Conservation (phyloP, 257 asterid genomes). For the Solanum infundibuliforme region DNA sequence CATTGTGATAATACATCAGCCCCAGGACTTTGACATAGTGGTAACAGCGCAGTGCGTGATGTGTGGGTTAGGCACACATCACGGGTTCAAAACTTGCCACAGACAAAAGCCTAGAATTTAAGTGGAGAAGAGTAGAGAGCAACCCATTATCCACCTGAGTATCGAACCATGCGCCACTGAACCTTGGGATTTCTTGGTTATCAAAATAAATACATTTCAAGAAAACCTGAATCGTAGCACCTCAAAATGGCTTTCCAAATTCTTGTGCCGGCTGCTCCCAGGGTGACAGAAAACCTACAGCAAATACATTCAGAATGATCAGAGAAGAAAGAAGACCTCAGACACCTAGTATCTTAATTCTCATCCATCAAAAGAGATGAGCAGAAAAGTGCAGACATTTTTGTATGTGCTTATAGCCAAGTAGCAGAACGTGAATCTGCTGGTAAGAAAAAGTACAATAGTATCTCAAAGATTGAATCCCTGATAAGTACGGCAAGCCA, state of each 20-base stretch:
- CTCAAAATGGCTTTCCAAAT: constrained; percentile 44
- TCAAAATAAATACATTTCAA: background rate
- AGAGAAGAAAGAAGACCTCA: constrained; percentile 7
- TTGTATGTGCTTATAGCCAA: background rate
- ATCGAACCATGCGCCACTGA: background rate
- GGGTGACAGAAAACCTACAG: constrained; percentile 33
- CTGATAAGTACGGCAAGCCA: background rate
- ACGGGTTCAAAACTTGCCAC: background rate
- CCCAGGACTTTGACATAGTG: background rate
- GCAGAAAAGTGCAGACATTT: background rate
- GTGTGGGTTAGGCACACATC: background rate
- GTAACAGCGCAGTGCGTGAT: background rate
- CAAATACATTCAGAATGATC: background rate
- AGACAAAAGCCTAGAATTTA: background rate
- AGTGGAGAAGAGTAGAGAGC: background rate
- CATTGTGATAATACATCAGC: background rate
- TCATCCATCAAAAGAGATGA: background rate
- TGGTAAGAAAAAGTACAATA: background rate
- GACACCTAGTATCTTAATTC: background rate
- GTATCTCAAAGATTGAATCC: background rate
- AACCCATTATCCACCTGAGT: background rate
- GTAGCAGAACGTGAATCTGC: background rate
- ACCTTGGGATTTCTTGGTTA: background rate
- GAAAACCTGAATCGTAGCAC: background rate
- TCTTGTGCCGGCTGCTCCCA: constrained; percentile 57